These are phyloP conservation scores for Raphidocelis subcapitata DNA, from an alignment of 139 green algal genomes.

Conservation along the genomic window DNA sequence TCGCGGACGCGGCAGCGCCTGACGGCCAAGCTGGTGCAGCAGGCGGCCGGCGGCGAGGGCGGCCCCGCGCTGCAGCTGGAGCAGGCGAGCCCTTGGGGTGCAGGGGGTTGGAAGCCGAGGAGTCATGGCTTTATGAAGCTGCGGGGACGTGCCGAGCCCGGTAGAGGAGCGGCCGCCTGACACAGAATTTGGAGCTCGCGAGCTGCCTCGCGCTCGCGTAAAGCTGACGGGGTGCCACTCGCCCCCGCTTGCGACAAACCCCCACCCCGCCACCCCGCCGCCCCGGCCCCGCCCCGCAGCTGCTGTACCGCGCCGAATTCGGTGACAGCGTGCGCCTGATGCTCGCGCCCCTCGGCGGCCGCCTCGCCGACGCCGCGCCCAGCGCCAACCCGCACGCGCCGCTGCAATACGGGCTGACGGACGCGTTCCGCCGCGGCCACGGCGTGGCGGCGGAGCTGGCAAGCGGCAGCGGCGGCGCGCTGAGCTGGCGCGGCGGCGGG, in stretches of 20 bases:
- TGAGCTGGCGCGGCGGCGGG: not conserved
- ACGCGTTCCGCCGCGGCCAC: constrained; percentile 11
- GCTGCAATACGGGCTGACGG: constrained; percentile 9
- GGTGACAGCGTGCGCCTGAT: constrained; percentile 21
- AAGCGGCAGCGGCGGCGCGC: constrained; percentile 13
- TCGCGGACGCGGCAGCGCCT: constrained; percentile 3
- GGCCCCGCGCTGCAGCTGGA: constrained; percentile 37
- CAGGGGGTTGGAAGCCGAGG: too few relatives aligned
- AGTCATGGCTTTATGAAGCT: too few relatives aligned
- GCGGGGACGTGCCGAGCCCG: too few relatives aligned
- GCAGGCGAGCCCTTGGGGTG: constrained; percentile 12
- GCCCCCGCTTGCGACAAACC: too few relatives aligned
- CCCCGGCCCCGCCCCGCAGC: constrained; percentile 7
- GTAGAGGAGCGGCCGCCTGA: too few relatives aligned
- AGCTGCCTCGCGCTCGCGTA: too few relatives aligned
- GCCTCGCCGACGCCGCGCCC: constrained; percentile 16
- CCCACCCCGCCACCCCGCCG: not conserved
- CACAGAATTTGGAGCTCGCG: too few relatives aligned
- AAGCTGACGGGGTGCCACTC: too few relatives aligned
- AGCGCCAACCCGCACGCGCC: constrained; percentile 40
- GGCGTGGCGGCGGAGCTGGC: not conserved
- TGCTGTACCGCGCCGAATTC: constrained; percentile 39
- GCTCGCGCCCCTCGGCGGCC: constrained; percentile 43
- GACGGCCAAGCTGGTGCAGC: constrained; percentile 6
- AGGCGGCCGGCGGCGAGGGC: constrained; percentile 3